Evolutionary conservation across 2,329 filamentous ascomycete genomes (phyloP).

Genomic region (Knufia fluminis): DNA sequence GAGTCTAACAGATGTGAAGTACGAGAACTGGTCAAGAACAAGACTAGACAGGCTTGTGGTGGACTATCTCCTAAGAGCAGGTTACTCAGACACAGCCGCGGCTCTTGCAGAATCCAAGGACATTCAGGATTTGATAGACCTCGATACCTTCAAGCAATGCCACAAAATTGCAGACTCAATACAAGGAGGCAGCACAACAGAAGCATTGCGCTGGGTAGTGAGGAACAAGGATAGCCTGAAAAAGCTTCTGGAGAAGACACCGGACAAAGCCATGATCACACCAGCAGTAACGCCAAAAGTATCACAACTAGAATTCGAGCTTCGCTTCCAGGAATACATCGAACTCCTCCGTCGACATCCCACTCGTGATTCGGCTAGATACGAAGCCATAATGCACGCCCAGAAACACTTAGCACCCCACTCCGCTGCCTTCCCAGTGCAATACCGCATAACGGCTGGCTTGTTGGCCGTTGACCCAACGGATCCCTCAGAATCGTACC

Average conservation of each 20-base stretch:
- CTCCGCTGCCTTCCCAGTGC: constrained; percentile 55
- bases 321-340: constrained; percentile 89
- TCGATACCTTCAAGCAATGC: constrained; percentile 78
- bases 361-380: constrained; percentile 45
- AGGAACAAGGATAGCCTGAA: constrained; percentile 90
- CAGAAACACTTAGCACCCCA: constrained; percentile 70
- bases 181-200: constrained; percentile 58
- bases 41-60: constrained; percentile 76
- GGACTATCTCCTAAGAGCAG: constrained; percentile 82
- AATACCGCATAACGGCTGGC: constrained; percentile 65
- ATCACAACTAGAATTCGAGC: constrained; percentile 74
- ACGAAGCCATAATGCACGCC: constrained; percentile 73
- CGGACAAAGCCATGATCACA: constrained; percentile 11
- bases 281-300: neutral
- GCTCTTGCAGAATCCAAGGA: constrained; percentile 64
- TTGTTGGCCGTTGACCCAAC: constrained; percentile 66
- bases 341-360: constrained; percentile 68
- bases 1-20: constrained; percentile 80
- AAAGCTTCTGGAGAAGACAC: constrained; percentile 50
- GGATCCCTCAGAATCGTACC: constrained; percentile 51
- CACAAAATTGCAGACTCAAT: constrained; percentile 68
- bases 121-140: constrained; percentile 75
- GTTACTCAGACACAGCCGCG: constrained; percentile 68
- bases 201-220: constrained; percentile 80
- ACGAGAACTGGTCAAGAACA: constrained; percentile 78